phyloP scores from a whole-genome alignment of 495 filamentous ascomycete genomes.

The Parathielavia appendiculata region DNA sequence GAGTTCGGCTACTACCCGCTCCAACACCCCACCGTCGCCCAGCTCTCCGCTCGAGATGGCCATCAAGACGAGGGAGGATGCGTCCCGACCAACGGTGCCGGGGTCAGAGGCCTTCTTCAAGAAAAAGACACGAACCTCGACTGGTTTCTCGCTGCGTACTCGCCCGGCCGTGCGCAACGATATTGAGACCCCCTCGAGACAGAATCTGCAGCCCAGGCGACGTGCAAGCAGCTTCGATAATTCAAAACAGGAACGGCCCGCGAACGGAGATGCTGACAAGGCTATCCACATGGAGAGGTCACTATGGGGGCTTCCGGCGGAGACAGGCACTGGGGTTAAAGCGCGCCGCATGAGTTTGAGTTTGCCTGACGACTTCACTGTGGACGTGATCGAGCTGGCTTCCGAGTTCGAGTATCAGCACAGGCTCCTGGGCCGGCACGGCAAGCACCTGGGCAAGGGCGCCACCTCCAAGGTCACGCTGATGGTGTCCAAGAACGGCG shows the following conservation, averaged over 20 bases:
- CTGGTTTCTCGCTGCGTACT: constrained; percentile 42
- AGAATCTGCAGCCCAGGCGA: constrained; percentile 22
- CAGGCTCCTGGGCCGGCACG: constrained; percentile 53
- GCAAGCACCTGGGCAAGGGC: constrained; percentile 64
- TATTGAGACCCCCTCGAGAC: constrained; percentile 12
- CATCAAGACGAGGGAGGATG: constrained; percentile 27
- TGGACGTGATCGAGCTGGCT: constrained; percentile 56
- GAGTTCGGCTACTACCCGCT: constrained; percentile 45
- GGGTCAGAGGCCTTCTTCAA: constrained; percentile 38
- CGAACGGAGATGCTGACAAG: constrained; percentile 13
- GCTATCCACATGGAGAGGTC: constrained; percentile 31
- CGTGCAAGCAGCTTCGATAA: constrained; percentile 39
- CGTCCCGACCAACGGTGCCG: constrained; percentile 36
- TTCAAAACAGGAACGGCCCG: constrained; percentile 20
- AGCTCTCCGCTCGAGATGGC: constrained; percentile 39
- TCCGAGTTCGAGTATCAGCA: constrained; percentile 57
- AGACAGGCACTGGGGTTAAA: constrained; percentile 60
- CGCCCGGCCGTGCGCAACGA: constrained; percentile 27
- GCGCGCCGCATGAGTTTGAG: constrained; percentile 57
- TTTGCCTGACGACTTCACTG: constrained; percentile 58
- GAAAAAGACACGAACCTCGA: constrained; percentile 45
- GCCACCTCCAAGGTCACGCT: constrained; percentile 67
- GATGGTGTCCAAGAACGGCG: constrained; percentile 53
- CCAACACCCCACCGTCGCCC: constrained; percentile 51
- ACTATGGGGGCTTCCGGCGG: constrained; percentile 51